These are phyloP conservation scores for Alternaria sp. DNA, from an alignment of 2,329 filamentous ascomycete species.

Conservation along the genomic window DNA sequence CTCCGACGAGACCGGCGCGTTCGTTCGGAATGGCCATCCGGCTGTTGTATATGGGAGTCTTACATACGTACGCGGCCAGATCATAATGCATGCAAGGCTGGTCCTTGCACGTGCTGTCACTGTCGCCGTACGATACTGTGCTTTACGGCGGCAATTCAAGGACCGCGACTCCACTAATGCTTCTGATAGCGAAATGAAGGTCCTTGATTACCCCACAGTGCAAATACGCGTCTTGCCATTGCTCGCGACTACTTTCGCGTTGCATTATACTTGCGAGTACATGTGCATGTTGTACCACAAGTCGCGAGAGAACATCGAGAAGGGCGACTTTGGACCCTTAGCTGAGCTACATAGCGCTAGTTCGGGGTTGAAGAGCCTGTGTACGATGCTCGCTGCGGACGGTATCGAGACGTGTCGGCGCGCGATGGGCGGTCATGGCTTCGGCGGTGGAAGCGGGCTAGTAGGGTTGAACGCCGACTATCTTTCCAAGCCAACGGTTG, in stretches of 20 bases:
- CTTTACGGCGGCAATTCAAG: conserved; percentile 60
- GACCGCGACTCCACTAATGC: conserved; percentile 57
- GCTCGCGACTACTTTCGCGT: conserved; percentile 62
- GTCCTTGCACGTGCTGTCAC: conserved; percentile 64
- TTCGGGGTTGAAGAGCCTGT: conserved; percentile 63
- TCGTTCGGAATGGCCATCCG: conserved; percentile 58
- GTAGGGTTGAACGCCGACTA: conserved; percentile 63
- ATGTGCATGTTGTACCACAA: conserved; percentile 61
- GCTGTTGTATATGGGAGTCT: conserved; percentile 62
- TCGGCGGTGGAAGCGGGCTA: conserved; percentile 62
- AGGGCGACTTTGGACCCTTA: conserved; percentile 60
- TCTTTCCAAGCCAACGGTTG: conserved; percentile 63
- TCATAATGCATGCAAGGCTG: conserved; percentile 61
- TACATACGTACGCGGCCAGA: conserved; percentile 58
- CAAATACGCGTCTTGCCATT: conserved; percentile 64
- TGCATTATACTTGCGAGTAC: conserved; percentile 58
- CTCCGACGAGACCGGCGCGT: conserved; percentile 56
- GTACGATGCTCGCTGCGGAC: conserved; percentile 62
- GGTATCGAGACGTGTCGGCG: conserved; percentile 64
- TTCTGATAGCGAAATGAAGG: conserved; percentile 53
- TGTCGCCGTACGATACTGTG: conserved; percentile 61
- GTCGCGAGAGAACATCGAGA: conserved; percentile 58
- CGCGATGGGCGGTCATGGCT: conserved; percentile 64
- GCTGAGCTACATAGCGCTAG: conserved; percentile 64
- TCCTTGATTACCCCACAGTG: conserved; percentile 64